Evolutionary conservation across 352 stramenopile species (phyloP).

Genomic region (Phytophthora ohioensis): DNA sequence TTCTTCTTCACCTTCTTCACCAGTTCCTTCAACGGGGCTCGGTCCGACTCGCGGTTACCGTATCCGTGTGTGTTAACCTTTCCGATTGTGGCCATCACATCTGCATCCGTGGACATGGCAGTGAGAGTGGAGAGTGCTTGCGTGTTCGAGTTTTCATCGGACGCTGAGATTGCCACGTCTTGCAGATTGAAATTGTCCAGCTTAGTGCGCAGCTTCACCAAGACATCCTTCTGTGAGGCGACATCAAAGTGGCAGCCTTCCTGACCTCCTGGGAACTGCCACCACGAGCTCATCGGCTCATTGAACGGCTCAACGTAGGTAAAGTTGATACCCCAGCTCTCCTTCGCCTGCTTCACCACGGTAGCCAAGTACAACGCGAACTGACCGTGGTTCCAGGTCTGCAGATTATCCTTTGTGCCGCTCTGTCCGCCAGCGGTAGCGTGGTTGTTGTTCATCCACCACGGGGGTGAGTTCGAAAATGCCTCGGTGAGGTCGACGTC

Average conservation of each 20-base stretch:
- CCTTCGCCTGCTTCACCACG: conserved; percentile 50
- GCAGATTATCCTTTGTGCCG: conserved; percentile 57
- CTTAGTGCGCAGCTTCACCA: conserved; percentile 50
- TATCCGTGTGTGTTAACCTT: conserved; percentile 78
- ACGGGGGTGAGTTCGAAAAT: conserved; percentile 70
- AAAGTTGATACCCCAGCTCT: conserved; percentile 59
- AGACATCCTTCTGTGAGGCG: conserved; percentile 49
- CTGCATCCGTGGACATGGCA: conserved; percentile 29
- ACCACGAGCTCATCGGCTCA: conserved; percentile 49
- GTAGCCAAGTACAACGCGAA: conserved; percentile 62
- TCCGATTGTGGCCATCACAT: conserved; percentile 44
- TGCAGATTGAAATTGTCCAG: conserved; percentile 45
- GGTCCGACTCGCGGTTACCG: conserved; percentile 50
- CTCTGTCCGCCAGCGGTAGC: conserved; percentile 53
- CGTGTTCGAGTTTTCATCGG: conserved; percentile 65
- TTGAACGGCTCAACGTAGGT: conserved; percentile 71
- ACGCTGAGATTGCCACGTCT: conserved; percentile 48
- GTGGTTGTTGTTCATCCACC: conserved; percentile 74
- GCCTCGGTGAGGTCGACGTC: conserved; percentile 55
- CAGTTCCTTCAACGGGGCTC: conserved; percentile 44
- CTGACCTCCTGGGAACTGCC: conserved; percentile 35
- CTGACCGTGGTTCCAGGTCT: conserved; percentile 54
- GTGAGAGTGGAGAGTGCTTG: conserved; percentile 47
- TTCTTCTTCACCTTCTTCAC: conserved; percentile 43
- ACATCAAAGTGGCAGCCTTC: conserved; percentile 67